Conservation (phyloP, 768 basidiomycete species). For the Ramaria sp. region DNA sequence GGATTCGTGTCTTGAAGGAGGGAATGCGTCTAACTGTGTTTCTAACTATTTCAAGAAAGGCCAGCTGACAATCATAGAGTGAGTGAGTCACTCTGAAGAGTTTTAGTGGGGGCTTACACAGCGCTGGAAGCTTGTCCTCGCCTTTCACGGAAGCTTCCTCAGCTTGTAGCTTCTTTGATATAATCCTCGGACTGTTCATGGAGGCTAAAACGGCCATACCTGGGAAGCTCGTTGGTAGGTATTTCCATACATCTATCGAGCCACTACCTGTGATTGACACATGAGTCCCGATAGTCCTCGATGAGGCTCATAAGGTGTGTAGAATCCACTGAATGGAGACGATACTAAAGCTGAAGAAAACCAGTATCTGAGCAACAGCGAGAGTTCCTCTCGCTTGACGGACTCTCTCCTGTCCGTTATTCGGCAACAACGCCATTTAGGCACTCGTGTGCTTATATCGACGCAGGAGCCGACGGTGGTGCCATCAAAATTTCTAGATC, state of each 20-base stretch:
- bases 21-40: conserved; percentile 16
- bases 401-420: conserved; percentile 46
- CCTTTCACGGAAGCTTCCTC: conserved; percentile 58
- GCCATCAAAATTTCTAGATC: conserved; percentile 53
- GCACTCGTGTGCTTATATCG: conserved; percentile 62
- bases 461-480: conserved; percentile 75
- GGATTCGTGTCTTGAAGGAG: conserved; percentile 36
- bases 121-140: conserved; percentile 36
- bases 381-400: conserved; percentile 39
- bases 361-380: conserved; percentile 47
- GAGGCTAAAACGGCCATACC: conserved; percentile 27
- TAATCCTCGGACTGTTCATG: conserved; percentile 53
- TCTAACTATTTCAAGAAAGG: not conserved
- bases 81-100: not conserved
- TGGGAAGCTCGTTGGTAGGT: not conserved
- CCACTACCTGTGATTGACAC: conserved; percentile 37
- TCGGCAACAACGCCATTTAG: conserved; percentile 60
- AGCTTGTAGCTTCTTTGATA: conserved; percentile 63
- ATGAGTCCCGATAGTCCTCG: conserved; percentile 55
- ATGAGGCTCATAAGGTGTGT: conserved; percentile 50
- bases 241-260: not conserved
- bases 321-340: not conserved
- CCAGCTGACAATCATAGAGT: conserved; percentile 3
- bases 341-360: not conserved
- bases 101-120: not conserved